These are phyloP conservation scores for Pseudocercospora crystallina DNA, from an alignment of 2,329 filamentous ascomycete species.

Conservation along the genomic window DNA sequence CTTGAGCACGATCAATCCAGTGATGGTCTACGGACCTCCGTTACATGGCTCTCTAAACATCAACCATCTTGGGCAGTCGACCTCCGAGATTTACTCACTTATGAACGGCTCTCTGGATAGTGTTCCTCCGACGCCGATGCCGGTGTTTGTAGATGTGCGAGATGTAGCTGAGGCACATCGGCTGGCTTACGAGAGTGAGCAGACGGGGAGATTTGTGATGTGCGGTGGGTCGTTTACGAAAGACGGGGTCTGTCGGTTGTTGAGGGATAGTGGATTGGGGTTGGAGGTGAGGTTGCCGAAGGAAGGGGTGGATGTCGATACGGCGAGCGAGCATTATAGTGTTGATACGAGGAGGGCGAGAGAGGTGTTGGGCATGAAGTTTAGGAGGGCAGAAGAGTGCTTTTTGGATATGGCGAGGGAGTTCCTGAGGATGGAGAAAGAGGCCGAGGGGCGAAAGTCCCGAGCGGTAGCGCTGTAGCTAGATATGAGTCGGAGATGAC, in stretches of 20 bases:
- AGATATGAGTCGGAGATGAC: no score
- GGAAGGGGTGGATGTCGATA: background rate
- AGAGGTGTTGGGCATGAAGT: background rate
- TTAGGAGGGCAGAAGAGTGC: background rate
- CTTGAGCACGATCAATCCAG: slow-evolving; percentile 28
- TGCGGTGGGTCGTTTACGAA: slow-evolving; percentile 3
- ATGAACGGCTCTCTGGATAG: slow-evolving; percentile 1
- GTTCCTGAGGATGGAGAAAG: background rate
- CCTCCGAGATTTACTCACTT: background rate
- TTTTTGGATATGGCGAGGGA: slow-evolving; percentile 6
- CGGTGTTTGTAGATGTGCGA: slow-evolving; percentile 25
- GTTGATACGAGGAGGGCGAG: slow-evolving; percentile 1
- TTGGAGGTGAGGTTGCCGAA: slow-evolving; percentile 1
- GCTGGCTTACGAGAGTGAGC: slow-evolving; percentile 17
- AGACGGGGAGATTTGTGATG: slow-evolving; percentile 3
- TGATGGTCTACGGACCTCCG: slow-evolving; percentile 21
- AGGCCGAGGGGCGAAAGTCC: background rate
- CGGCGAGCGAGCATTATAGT: slow-evolving; percentile 1
- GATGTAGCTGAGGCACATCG: slow-evolving; percentile 33
- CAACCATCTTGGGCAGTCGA: slow-evolving; percentile 2
- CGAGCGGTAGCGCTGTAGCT: no score
- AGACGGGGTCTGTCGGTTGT: slow-evolving; percentile 1
- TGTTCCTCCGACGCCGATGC: slow-evolving; percentile 3
- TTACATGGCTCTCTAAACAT: background rate
- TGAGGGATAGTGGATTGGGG: background rate